Percentiles rank a stretch among this genome's conserved stretches.
Conservation (phyloP, 352 stramenopile species). For the Pythium rhizo-oryzae region DNA sequence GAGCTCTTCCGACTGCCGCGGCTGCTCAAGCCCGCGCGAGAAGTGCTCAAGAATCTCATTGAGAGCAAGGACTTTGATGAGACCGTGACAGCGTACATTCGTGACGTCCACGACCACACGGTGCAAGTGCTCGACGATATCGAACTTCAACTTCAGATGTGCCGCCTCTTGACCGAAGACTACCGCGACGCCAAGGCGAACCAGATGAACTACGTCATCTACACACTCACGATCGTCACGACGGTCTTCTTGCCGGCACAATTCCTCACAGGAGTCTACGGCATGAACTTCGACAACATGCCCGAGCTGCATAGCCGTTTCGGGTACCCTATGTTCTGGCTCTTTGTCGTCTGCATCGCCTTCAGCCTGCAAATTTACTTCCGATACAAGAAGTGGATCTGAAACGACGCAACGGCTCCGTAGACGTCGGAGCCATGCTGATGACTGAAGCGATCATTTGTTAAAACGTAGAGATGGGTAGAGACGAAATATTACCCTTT, state of each 20-base stretch:
- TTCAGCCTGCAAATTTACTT: conserved; percentile 79
- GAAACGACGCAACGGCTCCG: background rate
- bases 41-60: conserved; percentile 86
- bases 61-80: conserved; percentile 84
- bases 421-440: background rate
- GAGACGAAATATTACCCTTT: too few species aligned
- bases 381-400: conserved; percentile 86
- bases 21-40: conserved; percentile 74
- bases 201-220: conserved; percentile 91
- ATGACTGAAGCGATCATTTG: too few species aligned
- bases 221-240: conserved; percentile 90
- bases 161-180: conserved; percentile 73
- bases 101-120: conserved; percentile 86
- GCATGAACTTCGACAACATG: conserved; percentile 93
- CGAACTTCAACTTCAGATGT: conserved; percentile 83
- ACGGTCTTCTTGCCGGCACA: conserved; percentile 87
- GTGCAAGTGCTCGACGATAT: conserved; percentile 83
- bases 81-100: conserved; percentile 77
- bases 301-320: conserved; percentile 82
- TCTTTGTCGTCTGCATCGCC: conserved; percentile 72
- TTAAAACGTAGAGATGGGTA: too few species aligned
- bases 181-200: conserved; percentile 83
- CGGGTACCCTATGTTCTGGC: conserved; percentile 85
- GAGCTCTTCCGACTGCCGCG: conserved; percentile 77
- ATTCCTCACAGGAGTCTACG: conserved; percentile 89